Percentiles rank a stretch among this genome's conserved stretches.
These are phyloP conservation scores for Adansonia gregorii DNA, from an alignment of 441 rosid genomes.

Conservation along the genomic window DNA sequence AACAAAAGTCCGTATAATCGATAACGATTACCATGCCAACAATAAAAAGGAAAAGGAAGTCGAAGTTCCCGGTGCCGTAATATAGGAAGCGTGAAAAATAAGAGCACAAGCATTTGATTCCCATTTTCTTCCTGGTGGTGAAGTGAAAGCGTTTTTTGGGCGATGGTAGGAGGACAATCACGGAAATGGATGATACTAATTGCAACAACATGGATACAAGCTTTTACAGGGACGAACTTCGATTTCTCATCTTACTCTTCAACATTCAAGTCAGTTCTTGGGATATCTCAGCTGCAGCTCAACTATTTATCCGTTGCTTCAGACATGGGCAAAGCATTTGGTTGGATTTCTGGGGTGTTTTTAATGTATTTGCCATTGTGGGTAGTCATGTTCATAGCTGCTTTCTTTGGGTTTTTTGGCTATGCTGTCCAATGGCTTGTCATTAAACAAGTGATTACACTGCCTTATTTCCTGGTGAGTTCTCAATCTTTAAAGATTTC, in stretches of 20 bases:
- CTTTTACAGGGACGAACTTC: slow-evolving; percentile 87
- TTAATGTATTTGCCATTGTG: slow-evolving; percentile 67
- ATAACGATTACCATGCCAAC: no score
- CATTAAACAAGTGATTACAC: slow-evolving; percentile 46
- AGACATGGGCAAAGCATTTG: slow-evolving; percentile 81
- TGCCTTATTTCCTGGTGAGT: slow-evolving; percentile 69
- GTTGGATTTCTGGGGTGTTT: slow-evolving; percentile 80
- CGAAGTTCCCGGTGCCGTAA: no score
- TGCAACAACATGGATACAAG: slow-evolving; percentile 85
- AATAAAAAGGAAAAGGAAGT: no score
- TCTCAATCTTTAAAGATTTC: background rate
- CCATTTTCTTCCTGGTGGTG: background rate
- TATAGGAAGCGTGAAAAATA: no score
- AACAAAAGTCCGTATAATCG: no score
- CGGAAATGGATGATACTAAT: slow-evolving; percentile 75
- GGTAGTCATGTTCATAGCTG: slow-evolving; percentile 67
- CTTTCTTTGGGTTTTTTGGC: slow-evolving; percentile 65
- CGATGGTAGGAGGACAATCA: slow-evolving; percentile 67
- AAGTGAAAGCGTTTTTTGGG: background rate
- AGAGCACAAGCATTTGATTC: no score
- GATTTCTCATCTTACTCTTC: slow-evolving; percentile 91
- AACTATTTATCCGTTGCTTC: slow-evolving; percentile 82
- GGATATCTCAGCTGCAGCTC: slow-evolving; percentile 77
- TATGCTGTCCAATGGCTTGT: slow-evolving; percentile 86
- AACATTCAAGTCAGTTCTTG: slow-evolving; percentile 63